Conservation (phyloP, 768 basidiomycete species). For the Hericium erinaceus region DNA sequence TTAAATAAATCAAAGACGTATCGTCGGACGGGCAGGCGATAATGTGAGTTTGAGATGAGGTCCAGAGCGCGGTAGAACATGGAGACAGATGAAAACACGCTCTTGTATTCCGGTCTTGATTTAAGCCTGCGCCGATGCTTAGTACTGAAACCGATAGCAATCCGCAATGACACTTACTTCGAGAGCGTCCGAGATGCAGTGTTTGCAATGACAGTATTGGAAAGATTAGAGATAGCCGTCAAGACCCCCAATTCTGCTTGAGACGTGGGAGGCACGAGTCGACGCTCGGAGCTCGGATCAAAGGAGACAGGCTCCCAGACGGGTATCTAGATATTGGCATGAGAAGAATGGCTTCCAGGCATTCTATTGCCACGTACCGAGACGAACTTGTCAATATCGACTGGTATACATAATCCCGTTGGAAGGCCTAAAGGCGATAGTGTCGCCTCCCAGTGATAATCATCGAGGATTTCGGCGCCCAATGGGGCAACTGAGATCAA, state of each 20-base stretch:
- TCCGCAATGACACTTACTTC: conserved; percentile 36
- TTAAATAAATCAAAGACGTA: conserved; percentile 93
- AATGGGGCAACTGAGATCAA: conserved; percentile 85
- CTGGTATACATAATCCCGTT: conserved; percentile 86
- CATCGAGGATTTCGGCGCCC: conserved; percentile 89
- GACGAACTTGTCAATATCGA: conserved; percentile 73
- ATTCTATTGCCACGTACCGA: conserved; percentile 38
- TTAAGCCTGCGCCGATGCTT: conserved; percentile 50
- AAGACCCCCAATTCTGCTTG: conserved; percentile 76
- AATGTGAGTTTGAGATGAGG: conserved; percentile 81
- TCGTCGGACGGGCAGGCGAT: conserved; percentile 83
- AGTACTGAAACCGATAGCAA: neutral
- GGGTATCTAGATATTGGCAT: conserved; percentile 45
- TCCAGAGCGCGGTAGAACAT: conserved; percentile 82
- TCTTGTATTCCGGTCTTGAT: conserved; percentile 62
- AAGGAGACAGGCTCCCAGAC: conserved; percentile 41
- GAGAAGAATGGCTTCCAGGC: neutral
- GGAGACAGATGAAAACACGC: conserved; percentile 66
- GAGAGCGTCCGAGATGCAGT: conserved; percentile 86
- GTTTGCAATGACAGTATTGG: conserved; percentile 93
- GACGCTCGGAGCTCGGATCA: conserved; percentile 26
- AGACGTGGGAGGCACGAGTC: conserved; percentile 54
- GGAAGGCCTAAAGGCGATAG: conserved; percentile 76
- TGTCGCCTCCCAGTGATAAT: conserved; percentile 90
- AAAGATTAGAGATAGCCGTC: conserved; percentile 85